Evolutionary conservation across 2,329 filamentous ascomycete genomes (phyloP).

Genomic region (Reticulascus tulasneorum): DNA sequence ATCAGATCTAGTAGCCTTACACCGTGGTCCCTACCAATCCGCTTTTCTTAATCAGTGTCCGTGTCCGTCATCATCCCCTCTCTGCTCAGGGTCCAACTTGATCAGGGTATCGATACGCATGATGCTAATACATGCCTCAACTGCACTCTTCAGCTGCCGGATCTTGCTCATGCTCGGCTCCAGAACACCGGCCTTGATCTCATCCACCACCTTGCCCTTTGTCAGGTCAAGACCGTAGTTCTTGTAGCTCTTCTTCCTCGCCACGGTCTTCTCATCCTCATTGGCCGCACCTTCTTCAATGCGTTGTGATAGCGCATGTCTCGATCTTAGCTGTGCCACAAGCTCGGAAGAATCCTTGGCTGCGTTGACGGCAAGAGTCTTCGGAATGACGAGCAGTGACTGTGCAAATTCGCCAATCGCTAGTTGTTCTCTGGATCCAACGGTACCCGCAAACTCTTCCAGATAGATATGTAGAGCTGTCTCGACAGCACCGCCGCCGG

Average conservation of each 20-base stretch:
- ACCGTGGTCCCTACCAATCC: conserved; percentile 1
- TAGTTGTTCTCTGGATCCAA: conserved; percentile 93
- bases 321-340: conserved; percentile 88
- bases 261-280: conserved; percentile 83
- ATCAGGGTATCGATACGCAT: conserved; percentile 99
- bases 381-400: conserved; percentile 88
- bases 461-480: conserved; percentile 99
- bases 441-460: conserved; percentile 96
- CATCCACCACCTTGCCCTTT: conserved; percentile 87
- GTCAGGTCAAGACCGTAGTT: conserved; percentile 94
- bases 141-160: conserved; percentile 95
- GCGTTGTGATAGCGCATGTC: conserved; percentile 91
- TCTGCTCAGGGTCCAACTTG: conserved; percentile 89
- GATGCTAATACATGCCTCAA: conserved; percentile 97
- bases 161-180: conserved; percentile 99
- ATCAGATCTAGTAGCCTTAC: conserved; percentile 12
- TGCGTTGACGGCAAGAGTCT: conserved; percentile 94
- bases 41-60: conserved; percentile 58
- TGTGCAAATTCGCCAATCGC: conserved; percentile 97
- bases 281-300: conserved; percentile 79
- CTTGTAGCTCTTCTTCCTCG: conserved; percentile 95
- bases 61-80: conserved; percentile 75
- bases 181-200: conserved; percentile 89
- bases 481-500: conserved; percentile 93
- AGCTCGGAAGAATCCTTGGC: conserved; percentile 95